Evolutionary conservation across 2,329 filamentous ascomycete genomes (phyloP).

Genomic region (Sclerotinia spermophila): DNA sequence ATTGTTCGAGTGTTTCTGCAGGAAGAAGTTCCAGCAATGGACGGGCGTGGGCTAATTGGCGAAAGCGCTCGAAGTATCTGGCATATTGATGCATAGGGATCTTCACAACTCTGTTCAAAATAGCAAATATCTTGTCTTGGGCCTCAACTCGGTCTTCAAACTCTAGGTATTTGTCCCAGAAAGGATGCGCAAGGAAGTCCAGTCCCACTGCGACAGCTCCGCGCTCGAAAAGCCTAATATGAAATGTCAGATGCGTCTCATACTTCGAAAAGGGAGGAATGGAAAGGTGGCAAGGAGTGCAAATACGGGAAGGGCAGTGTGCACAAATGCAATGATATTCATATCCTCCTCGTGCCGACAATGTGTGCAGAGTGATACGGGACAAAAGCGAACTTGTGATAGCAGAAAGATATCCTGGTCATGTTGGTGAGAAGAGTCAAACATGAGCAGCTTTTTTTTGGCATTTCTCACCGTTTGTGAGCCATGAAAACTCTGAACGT

Average conservation of each 20-base stretch:
- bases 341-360: constrained; percentile 44
- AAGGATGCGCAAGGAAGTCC: constrained; percentile 90
- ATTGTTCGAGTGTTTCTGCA: constrained; percentile 61
- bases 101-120: constrained; percentile 76
- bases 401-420: constrained; percentile 57
- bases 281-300: constrained; percentile 46
- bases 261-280: constrained; percentile 26
- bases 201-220: constrained; percentile 80
- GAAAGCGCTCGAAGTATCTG: constrained; percentile 89
- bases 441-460: constrained; percentile 53
- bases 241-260: constrained; percentile 27
- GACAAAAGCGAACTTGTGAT: constrained; percentile 44
- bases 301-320: constrained; percentile 60
- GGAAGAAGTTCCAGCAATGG: constrained; percentile 72
- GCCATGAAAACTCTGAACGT: constrained; percentile 41
- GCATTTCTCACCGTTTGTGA: constrained; percentile 68
- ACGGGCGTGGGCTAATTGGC: constrained; percentile 67
- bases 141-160: constrained; percentile 90
- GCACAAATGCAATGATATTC: constrained; percentile 48
- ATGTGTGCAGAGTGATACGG: constrained; percentile 38
- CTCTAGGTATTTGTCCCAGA: constrained; percentile 99
- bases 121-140: constrained; percentile 77
- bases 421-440: constrained; percentile 62
- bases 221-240: constrained; percentile 80
- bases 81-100: constrained; percentile 96